These are phyloP conservation scores for Chamaecyparis obtusa DNA, from an alignment of 75 land plant genomes.

Conservation along the genomic window DNA sequence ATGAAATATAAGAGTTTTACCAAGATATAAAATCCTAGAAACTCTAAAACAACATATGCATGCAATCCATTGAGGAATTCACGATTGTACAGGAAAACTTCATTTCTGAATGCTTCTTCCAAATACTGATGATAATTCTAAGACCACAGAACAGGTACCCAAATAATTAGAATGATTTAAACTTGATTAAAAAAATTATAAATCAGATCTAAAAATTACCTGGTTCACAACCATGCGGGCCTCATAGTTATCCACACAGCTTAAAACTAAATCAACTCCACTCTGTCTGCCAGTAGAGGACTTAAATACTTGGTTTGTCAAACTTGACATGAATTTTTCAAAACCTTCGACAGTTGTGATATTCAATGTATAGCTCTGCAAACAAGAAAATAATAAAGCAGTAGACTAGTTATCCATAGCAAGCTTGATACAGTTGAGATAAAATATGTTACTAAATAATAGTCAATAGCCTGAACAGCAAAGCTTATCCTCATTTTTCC, in stretches of 20 bases:
- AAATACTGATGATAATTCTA: background rate
- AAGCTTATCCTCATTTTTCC: background rate
- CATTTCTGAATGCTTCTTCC: background rate
- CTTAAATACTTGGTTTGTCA: constrained; percentile 46
- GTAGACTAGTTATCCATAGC: background rate
- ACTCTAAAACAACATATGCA: background rate
- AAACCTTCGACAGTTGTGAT: constrained; percentile 96
- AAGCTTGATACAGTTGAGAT: background rate
- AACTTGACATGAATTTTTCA: constrained; percentile 72
- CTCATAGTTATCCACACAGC: constrained; percentile 98
- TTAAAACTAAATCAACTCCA: constrained; percentile 96
- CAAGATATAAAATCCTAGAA: background rate
- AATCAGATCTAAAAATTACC: constrained; percentile 39
- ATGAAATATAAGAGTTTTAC: constrained; percentile 3
- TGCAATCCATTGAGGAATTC: background rate
- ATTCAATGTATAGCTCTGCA: constrained; percentile 88
- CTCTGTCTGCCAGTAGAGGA: constrained; percentile 31
- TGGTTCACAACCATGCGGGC: constrained; percentile 99
- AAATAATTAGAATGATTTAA: background rate
- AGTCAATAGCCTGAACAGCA: background rate
- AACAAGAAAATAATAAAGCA: background rate
- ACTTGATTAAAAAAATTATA: background rate
- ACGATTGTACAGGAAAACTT: background rate
- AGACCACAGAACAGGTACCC: background rate
- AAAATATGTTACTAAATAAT: background rate